Percentiles rank a stretch among this genome's conserved stretches.
phyloP scores from a whole-genome alignment of 1,284 basidiomycete genomes.

The Apiotrichum akiyoshidainum region DNA sequence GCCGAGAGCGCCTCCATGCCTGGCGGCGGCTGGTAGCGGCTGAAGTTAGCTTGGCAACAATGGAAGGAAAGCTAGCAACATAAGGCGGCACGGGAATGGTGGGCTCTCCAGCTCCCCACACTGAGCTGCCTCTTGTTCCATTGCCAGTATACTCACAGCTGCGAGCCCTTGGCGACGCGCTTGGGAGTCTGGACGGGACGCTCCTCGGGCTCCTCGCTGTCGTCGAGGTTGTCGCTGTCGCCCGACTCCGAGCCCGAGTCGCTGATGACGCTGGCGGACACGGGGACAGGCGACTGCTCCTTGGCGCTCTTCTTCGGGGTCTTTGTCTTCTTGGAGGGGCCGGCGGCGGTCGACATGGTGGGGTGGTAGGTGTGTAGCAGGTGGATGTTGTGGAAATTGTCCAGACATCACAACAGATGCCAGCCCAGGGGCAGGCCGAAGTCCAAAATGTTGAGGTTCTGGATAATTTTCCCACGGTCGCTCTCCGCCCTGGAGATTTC shows the following conservation, averaged over 20 bases:
- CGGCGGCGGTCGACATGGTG: constrained; percentile 8
- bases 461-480: too few species aligned
- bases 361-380: not conserved
- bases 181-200: not conserved
- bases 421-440: too few species aligned
- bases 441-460: too few species aligned
- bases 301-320: not conserved
- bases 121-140: too few species aligned
- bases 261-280: constrained; percentile 5
- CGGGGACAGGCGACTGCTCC: not conserved
- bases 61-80: not conserved
- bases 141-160: too few species aligned
- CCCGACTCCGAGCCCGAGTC: not conserved
- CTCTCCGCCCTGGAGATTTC: too few species aligned
- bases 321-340: constrained; percentile 12
- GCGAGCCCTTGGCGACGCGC: not conserved
- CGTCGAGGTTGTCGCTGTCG: not conserved
- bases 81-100: too few species aligned
- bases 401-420: too few species aligned
- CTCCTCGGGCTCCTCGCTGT: not conserved
- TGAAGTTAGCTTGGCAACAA: not conserved
- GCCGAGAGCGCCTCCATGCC: constrained; percentile 37
- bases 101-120: too few species aligned
- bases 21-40: constrained; percentile 36
- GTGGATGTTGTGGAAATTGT: too few species aligned